Conservation (phyloP, 2,329 filamentous ascomycete genomes). For the Didymella sp. region DNA sequence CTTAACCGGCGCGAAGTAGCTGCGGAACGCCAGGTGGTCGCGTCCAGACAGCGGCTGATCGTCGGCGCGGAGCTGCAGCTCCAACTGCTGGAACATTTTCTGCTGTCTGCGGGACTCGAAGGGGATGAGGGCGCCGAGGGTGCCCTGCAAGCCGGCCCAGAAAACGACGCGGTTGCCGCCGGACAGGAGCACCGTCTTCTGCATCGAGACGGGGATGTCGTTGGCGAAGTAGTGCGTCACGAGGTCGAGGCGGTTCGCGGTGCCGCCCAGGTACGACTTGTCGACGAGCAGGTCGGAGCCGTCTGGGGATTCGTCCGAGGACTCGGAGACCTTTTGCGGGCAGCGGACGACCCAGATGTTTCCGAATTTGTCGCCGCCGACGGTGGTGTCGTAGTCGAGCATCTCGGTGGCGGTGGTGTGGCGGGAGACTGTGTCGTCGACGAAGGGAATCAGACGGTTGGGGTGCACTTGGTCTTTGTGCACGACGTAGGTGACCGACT, state of each 20-base stretch:
- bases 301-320: conserved; percentile 89
- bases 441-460: conserved; percentile 92
- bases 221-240: conserved; percentile 90
- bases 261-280: conserved; percentile 86
- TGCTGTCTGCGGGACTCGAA: conserved; percentile 92
- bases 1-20: conserved; percentile 96
- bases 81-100: conserved; percentile 95
- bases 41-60: conserved; percentile 88
- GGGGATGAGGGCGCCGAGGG: conserved; percentile 89
- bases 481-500: conserved; percentile 89
- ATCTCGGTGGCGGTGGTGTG: conserved; percentile 93
- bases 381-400: conserved; percentile 96
- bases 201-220: conserved; percentile 88
- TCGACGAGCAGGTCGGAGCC: conserved; percentile 92
- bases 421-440: conserved; percentile 84
- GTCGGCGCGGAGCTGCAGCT: conserved; percentile 78
- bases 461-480: conserved; percentile 80
- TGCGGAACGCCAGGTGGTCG: conserved; percentile 93
- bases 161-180: conserved; percentile 90
- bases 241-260: conserved; percentile 81
- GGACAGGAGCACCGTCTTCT: conserved; percentile 87
- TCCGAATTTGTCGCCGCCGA: conserved; percentile 96
- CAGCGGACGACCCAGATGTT: conserved; percentile 94
- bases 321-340: conserved; percentile 82
- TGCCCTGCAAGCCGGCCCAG: conserved; percentile 94